Percentiles rank a stretch among this genome's conserved stretches.
Evolutionary conservation across 2,329 filamentous ascomycete genomes (phyloP).

Genomic region (Ophiostoma novo-ulmi): DNA sequence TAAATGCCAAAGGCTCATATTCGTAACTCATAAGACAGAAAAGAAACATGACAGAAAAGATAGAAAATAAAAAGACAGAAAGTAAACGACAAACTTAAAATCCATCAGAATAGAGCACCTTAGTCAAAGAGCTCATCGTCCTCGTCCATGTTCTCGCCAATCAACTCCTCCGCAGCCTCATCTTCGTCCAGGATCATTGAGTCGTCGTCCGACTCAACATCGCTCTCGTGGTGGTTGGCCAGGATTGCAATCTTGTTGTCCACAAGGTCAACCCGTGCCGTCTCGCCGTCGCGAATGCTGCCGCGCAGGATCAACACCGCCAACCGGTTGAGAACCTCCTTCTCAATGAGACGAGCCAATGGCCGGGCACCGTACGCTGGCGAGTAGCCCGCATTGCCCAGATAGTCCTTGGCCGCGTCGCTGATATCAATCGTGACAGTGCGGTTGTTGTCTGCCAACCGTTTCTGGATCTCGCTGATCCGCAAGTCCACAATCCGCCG

Average conservation of each 20-base stretch:
- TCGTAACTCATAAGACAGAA: background rate
- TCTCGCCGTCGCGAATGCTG: constrained; percentile 78
- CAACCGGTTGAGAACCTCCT: constrained; percentile 89
- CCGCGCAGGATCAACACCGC: constrained; percentile 87
- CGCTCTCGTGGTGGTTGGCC: constrained; percentile 69
- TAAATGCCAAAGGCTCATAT: background rate
- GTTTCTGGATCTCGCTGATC: constrained; percentile 82
- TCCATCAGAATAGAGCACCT: background rate
- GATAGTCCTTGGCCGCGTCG: constrained; percentile 84
- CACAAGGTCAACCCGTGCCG: constrained; percentile 70
- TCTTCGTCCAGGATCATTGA: constrained; percentile 64
- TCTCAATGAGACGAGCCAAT: constrained; percentile 84
- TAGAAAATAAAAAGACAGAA: background rate
- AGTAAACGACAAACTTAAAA: too few relatives aligned
- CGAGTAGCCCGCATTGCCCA: constrained; percentile 86
- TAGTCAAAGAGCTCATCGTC: constrained; percentile 35
- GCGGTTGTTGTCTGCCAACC: constrained; percentile 76
- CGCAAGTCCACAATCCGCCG: constrained; percentile 93
- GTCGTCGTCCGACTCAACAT: constrained; percentile 49
- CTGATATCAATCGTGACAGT: constrained; percentile 81
- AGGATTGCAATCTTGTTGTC: constrained; percentile 76
- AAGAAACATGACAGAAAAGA: background rate
- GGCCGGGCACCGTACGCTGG: constrained; percentile 92
- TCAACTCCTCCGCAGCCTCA: constrained; percentile 66
- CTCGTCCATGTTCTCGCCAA: constrained; percentile 56